Conservation (phyloP, 2,329 filamentous ascomycete species). For the Apiospora pterosperma region DNA sequence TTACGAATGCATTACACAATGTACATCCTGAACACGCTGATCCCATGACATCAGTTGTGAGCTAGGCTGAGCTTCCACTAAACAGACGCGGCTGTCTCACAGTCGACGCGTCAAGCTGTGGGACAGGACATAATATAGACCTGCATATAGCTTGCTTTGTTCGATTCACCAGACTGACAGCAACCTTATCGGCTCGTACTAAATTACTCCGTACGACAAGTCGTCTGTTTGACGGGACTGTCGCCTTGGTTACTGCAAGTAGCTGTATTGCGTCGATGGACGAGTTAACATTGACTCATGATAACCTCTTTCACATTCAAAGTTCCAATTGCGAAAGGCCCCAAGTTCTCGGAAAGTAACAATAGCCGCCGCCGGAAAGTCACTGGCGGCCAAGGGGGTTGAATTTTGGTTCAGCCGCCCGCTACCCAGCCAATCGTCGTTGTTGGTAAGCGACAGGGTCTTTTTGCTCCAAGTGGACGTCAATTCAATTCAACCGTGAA, state of each 20-base stretch:
- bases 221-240: background rate
- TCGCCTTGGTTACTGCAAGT: background rate
- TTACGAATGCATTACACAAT: background rate
- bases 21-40: background rate
- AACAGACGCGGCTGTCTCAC: background rate
- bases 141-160: background rate
- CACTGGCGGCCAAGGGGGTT: background rate
- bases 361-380: background rate
- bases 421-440: background rate
- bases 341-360: too few species aligned
- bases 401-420: background rate
- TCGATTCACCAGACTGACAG: background rate
- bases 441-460: background rate
- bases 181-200: background rate
- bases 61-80: background rate
- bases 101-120: background rate
- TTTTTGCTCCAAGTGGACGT: background rate
- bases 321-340: too few species aligned
- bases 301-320: background rate
- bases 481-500: background rate
- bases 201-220: too few species aligned
- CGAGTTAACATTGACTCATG: background rate
- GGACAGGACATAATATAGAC: background rate
- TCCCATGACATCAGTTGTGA: background rate
- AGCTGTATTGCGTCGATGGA: background rate